Evolutionary conservation across 495 filamentous ascomycete species (phyloP), one percentile per base, ranked within the genome.

Genomic region (Aspergillus saccharolyticus): DNA sequence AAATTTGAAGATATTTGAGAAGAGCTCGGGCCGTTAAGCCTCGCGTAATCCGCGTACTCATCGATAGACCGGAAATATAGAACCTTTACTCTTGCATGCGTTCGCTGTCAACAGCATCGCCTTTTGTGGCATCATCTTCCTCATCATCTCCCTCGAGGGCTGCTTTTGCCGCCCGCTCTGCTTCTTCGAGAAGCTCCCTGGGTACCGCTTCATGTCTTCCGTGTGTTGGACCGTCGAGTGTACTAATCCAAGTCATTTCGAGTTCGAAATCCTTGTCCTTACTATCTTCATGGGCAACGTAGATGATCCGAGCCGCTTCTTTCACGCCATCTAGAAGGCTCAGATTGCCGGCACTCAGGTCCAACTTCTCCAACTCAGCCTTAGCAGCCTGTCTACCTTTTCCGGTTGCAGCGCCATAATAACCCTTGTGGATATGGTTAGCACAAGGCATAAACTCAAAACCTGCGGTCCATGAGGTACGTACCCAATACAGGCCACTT

Each of bases 251-350:
- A 59, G 89, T 91, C 94, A 98, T 96, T 79, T 98, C 94, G 33
- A 98, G 78, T 81, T 98, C 95, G 63, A 97, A 97, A 30, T 98
- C 95, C 78, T 97, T 98, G 74, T 98, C 94, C 70, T 89, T 89
- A 81, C 89, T 96, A 67, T 98, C 94, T 68, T 96, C 91, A 70
- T 98, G 94, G 49, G 94, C 91, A 51, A 96, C 83, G 71, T 96
- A 92, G 72, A 98, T 96, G 64, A 98, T 97, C 44, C 90, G 79
- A 54, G 94, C 94, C 18, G 94, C 94, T 77, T 97, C 91, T 78
- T 96, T 97, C 61, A 97, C 91, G 28, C 86, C 94, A 67, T 96
- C 85, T 63, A 85, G 75, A 17, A 98, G 79, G 53, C 84, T 89
- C n/a, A 97, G 77, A 42, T 78, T 85, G 33, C 79, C 84, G 12